A percentile compares a stretch with the other conserved stretches of the same genome.
phyloP scores from a whole-genome alignment of 441 rosid species.

The Populus hybrid region DNA sequence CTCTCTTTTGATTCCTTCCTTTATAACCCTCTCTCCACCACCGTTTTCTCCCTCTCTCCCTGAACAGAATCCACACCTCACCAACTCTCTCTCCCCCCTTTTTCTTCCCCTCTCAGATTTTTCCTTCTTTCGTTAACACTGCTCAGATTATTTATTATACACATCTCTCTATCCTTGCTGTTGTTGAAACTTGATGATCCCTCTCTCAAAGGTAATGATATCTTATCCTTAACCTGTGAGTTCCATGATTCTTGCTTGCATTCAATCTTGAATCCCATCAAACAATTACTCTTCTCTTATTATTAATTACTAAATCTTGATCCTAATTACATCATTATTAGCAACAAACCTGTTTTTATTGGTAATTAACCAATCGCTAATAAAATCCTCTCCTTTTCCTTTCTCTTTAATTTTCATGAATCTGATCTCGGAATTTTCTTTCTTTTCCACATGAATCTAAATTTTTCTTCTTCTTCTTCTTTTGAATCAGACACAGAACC shows the following conservation, averaged over 20 bases:
- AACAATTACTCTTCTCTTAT: not conserved
- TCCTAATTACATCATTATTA: not conserved
- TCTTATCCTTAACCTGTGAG: not conserved
- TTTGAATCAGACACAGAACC: not conserved
- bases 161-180: not conserved
- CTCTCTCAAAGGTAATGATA: slow-evolving; percentile 8
- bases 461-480: not conserved
- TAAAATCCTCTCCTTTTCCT: not conserved
- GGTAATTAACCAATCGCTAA: not conserved
- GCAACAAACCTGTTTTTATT: not conserved
- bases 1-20: slow-evolving; percentile 33
- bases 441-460: slow-evolving; percentile 12
- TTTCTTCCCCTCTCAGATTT: slow-evolving; percentile 1
- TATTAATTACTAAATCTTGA: not conserved
- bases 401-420: not conserved
- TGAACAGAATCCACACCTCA: slow-evolving; percentile 20
- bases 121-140: not conserved
- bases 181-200: not conserved
- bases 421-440: slow-evolving; percentile 5
- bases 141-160: not conserved
- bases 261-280: not conserved
- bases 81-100: slow-evolving; percentile 18
- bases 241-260: not conserved
- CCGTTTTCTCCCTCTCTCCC: slow-evolving; percentile 10
- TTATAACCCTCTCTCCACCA: slow-evolving; percentile 19